These are phyloP conservation scores for Talaromyces verruculosus DNA, from an alignment of 2,329 filamentous ascomycete species.

Conservation along the genomic window DNA sequence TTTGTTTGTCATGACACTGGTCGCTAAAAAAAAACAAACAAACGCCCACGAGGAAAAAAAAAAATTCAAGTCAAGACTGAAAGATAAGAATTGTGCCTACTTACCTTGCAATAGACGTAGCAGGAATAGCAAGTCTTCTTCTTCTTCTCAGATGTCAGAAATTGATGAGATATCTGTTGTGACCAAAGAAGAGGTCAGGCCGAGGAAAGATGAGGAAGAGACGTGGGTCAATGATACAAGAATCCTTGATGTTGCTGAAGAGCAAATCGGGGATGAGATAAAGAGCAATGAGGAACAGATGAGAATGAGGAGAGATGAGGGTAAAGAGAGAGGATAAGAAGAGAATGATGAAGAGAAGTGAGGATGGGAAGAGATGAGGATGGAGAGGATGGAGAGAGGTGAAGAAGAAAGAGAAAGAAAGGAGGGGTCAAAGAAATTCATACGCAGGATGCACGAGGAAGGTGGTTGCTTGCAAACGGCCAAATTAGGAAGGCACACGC, in stretches of 20 bases:
- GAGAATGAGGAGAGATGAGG: not conserved
- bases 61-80: not conserved
- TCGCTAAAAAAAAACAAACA: not conserved
- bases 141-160: not conserved
- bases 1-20: not conserved
- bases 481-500: conserved; percentile 14
- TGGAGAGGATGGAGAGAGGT: not conserved
- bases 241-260: not conserved
- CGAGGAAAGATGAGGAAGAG: not conserved
- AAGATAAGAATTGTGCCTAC: not conserved
- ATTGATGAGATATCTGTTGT: not conserved
- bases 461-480: conserved; percentile 2
- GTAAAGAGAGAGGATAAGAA: not conserved
- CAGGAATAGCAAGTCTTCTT: not conserved
- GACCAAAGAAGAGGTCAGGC: not conserved
- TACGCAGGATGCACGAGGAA: not conserved
- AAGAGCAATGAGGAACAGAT: not conserved
- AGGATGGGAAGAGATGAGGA: not conserved
- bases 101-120: not conserved
- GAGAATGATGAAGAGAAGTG: not conserved
- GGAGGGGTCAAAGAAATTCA: not conserved
- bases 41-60: not conserved
- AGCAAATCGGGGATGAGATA: not conserved
- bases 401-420: not conserved
- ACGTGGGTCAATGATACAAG: not conserved